Base-by-base conservation (phyloP, 441 rosid species). In the Euphorbia schlechtendalii region DNA sequence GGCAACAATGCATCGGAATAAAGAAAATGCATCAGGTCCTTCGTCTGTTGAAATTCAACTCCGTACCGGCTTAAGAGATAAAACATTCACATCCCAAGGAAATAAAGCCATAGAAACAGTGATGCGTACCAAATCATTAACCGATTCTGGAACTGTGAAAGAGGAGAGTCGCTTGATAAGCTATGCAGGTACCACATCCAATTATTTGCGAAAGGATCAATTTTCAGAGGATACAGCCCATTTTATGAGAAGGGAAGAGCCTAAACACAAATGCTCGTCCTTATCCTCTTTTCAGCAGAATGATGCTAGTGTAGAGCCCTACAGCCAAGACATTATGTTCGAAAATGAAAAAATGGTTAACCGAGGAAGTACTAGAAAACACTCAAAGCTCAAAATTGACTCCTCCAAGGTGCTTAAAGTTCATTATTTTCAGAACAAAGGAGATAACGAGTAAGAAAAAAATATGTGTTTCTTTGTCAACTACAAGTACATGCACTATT, bases 281-380 rank as follows among this genome's bases (percentile, higher is more conserved):
- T 36, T 58, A 12, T 61, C 64, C 22, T 17, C 36, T 61, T 45
- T 45, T 61, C 53, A 61, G 64, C 64, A 61, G 38, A 61, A 61
- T 45, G 64, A 61, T 24, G 64, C 52, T 12, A 61, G 64, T 25
- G 64, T 40, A 0, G 54, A 45, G 20, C 64, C 54, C 8, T 61
- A 45, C 13, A 61, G 64, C 54, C 54, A 61, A 61, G 64, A 61
- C 64, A 61, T 61, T 14, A 6, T 61, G 36, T 43, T 41, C 15
- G 64, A 61, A 61, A 61, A 41, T 40, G 53, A 27, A 61, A 41
- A 61, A 21, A 17, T 7, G 14, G 64, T 22, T 49, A 61, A 15
- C 14, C 13, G 46, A 18, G 15, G 34, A 3, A 24, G 17, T 8
- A 36, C 34, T 20, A 61, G 15, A 25, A 61, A 43, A 61, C n/a